Evolutionary conservation across 2,329 filamentous ascomycete genomes (phyloP).

Genomic region (Elsinoe necatrix): DNA sequence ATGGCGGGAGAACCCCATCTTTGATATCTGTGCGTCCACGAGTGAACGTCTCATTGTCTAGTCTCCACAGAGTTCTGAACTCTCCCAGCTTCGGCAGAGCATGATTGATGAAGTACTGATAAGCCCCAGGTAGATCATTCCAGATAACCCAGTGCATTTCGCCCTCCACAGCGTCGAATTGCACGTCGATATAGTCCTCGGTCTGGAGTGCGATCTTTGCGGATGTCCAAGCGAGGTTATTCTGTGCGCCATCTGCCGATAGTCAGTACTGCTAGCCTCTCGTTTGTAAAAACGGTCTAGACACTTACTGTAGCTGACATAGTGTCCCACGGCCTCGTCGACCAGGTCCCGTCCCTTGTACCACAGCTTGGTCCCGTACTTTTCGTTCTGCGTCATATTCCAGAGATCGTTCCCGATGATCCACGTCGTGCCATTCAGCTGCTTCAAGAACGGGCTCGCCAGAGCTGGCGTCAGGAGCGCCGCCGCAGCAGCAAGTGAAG

Average conservation of each 20-base stretch:
- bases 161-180: constrained; percentile 40
- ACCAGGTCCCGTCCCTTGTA: constrained; percentile 38
- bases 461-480: neutral
- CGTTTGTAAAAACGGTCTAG: neutral
- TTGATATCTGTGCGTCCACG: constrained; percentile 39
- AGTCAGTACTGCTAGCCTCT: constrained; percentile 13
- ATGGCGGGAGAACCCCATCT: constrained; percentile 38
- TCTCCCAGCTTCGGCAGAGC: constrained; percentile 42
- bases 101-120: constrained; percentile 48
- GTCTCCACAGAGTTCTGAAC: constrained; percentile 43
- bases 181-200: constrained; percentile 40
- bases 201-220: constrained; percentile 37
- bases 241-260: constrained; percentile 37
- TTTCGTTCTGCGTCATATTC: constrained; percentile 35
- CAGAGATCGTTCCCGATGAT: constrained; percentile 35
- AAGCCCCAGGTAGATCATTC: constrained; percentile 43
- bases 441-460: constrained; percentile 25
- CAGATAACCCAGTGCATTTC: constrained; percentile 48
- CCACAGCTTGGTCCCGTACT: constrained; percentile 35
- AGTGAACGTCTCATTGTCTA: constrained; percentile 43
- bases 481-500: neutral
- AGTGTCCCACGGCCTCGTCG: constrained; percentile 35
- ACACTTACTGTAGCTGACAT: constrained; percentile 38
- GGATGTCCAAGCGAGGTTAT: constrained; percentile 41
- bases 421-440: constrained; percentile 30